phyloP scores from a whole-genome alignment of 1,284 basidiomycete genomes.

The Grifola frondosa region DNA sequence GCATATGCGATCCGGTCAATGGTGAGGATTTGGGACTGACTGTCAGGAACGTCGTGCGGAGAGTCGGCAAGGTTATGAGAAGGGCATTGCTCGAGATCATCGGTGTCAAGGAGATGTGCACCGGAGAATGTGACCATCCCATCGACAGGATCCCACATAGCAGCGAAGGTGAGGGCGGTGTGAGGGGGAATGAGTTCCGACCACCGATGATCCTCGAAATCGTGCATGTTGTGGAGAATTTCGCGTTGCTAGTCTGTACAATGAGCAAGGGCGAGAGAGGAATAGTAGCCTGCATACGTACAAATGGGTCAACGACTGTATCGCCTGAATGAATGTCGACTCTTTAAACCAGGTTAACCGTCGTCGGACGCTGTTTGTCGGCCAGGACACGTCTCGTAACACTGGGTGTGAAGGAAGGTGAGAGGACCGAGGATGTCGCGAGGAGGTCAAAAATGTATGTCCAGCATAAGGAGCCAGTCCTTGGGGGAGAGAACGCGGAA shows the following conservation, averaged over 20 bases:
- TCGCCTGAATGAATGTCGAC: too few relatives aligned
- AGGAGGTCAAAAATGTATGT: slow-evolving; percentile 21
- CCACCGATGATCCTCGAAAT: slow-evolving; percentile 41
- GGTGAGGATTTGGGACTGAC: slow-evolving; percentile 39
- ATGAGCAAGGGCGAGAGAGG: too few relatives aligned
- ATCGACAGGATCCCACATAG: slow-evolving; percentile 56
- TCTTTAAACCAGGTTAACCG: too few relatives aligned
- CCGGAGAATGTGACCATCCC: slow-evolving; percentile 58
- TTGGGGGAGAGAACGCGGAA: slow-evolving; percentile 20
- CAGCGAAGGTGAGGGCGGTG: slow-evolving; percentile 55
- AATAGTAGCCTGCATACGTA: too few relatives aligned
- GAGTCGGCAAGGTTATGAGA: slow-evolving; percentile 19
- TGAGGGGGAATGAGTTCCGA: slow-evolving; percentile 56
- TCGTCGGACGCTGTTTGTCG: too few relatives aligned
- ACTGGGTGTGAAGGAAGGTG: not conserved
- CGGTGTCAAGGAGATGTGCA: slow-evolving; percentile 42
- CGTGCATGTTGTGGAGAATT: slow-evolving; percentile 18
- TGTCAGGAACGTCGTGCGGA: slow-evolving; percentile 29
- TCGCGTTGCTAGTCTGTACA: too few relatives aligned
- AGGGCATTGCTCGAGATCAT: slow-evolving; percentile 26
- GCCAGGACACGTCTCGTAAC: too few relatives aligned
- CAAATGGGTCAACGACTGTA: too few relatives aligned
- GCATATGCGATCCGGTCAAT: slow-evolving; percentile 30
- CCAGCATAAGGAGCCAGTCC: slow-evolving; percentile 26
- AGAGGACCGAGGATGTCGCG: slow-evolving; percentile 6